Evolutionary conservation across 768 basidiomycete species (phyloP).

Genomic region (Trichaptum fuscoviolaceum): DNA sequence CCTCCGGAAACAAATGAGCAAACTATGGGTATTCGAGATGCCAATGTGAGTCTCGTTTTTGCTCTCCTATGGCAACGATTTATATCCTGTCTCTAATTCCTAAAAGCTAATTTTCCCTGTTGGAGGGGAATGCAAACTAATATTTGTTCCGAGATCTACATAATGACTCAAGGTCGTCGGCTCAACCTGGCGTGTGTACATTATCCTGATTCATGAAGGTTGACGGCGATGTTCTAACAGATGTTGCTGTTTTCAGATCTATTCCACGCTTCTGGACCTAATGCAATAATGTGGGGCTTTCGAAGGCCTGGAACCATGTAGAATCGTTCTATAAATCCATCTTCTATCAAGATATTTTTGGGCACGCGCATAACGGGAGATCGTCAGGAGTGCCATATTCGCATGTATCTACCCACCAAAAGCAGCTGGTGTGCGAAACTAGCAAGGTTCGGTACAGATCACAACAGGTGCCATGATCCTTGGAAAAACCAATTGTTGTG

Average conservation of each 20-base stretch:
- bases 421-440: background rate
- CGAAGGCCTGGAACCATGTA: background rate
- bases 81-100: conserved; percentile 1
- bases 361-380: background rate
- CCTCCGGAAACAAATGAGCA: conserved; percentile 64
- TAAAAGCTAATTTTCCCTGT: conserved; percentile 69
- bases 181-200: background rate
- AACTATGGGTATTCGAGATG: conserved; percentile 77
- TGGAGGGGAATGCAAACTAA: conserved; percentile 70
- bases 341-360: background rate
- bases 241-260: background rate
- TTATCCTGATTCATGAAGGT: background rate
- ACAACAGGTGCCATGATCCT: too few species aligned
- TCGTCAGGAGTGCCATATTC: background rate
- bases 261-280: background rate
- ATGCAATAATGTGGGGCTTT: background rate
- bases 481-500: too few species aligned
- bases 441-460: too few species aligned
- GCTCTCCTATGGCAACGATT: background rate
- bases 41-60: conserved; percentile 52
- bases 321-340: background rate
- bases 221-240: background rate
- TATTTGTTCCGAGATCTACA: conserved; percentile 46
- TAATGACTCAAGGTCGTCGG: background rate
- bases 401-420: background rate